These are phyloP conservation scores for Anisodus tanguticus DNA, from an alignment of 257 asterid genomes.

Conservation along the genomic window DNA sequence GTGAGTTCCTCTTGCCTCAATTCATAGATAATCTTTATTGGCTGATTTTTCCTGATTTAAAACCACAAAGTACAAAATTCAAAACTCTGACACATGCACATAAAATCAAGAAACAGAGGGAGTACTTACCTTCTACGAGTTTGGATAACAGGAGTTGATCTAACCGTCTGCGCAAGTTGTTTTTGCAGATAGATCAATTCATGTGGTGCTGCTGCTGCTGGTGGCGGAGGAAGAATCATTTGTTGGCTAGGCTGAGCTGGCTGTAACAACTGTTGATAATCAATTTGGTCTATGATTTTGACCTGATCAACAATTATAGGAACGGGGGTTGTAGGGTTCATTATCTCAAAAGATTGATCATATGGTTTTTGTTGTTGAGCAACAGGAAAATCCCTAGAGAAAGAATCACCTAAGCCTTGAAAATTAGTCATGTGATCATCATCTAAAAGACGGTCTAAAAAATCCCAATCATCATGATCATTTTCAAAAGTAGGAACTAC, in stretches of 20 bases:
- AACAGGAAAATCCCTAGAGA: background rate
- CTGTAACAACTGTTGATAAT: background rate
- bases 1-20: slow-evolving; percentile 75
- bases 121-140: slow-evolving; percentile 45
- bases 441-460: slow-evolving; percentile 30
- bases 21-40: slow-evolving; percentile 36
- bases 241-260: background rate
- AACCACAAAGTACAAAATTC: background rate
- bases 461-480: slow-evolving; percentile 36
- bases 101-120: too few relatives aligned
- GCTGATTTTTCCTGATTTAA: slow-evolving; percentile 48
- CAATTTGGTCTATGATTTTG: background rate
- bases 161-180: background rate
- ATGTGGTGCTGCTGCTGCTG: slow-evolving; percentile 31
- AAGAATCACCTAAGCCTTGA: slow-evolving; percentile 48
- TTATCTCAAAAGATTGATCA: background rate
- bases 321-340: background rate
- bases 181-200: slow-evolving; percentile 33
- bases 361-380: background rate
- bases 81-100: too few relatives aligned
- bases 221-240: slow-evolving; percentile 1
- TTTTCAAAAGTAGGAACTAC: slow-evolving; percentile 31
- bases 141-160: slow-evolving; percentile 39
- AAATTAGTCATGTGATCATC: slow-evolving; percentile 28
- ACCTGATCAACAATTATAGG: background rate